Evolutionary conservation across 1,139 yeast species (phyloP), one percentile per base, ranked within the genome.

Genomic region (Hemisphaericaspora xylofermentans): DNA sequence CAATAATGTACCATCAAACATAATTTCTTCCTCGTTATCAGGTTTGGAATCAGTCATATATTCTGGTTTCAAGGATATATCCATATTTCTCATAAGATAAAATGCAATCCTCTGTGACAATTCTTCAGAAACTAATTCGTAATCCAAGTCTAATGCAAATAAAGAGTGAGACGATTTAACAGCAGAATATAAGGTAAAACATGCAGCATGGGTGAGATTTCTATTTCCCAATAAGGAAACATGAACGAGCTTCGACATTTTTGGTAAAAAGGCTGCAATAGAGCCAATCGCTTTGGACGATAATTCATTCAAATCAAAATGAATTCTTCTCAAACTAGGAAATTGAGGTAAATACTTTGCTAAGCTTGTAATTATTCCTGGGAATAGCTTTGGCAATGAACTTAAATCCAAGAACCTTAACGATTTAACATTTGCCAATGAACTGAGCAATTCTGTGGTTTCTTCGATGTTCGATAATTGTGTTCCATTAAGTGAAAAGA

Each of bases 11-110:
- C 78, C 78, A 51, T 72, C 78, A 48, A 69, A 72, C 69, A 72
- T 70, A 35, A 72, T 57, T 42, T 71, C 76, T 42, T 71, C 76
- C 43, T 68, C 68, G 24, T 62, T 64, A 27, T 61, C 63, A 41
- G 67, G 67, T 27, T 55, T 46, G 15, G 59, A 60, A 33, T 58
- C 62, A 17, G 57, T 48, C 50, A 57, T 47, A 41, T 60, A 53
- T 37, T 69, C 74, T 15, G 73, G 68, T 46, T 74, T 74, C 56
- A 82, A 65, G 15, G 73, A 68, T 37, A 63, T 68, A 54, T 88
- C 91, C 85, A 89, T 83, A 57, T 89, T 89, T 54, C 85, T 77
- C 84, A 89, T 82, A 54, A 91, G 71, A 56, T 85, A 84, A 45
- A 86, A 78, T 0, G 95, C 94, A 47, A 89, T 79, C 58, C 91